Conservation (phyloP, 176 grass and related monocot genomes). For the Eleusine coracana region DNA sequence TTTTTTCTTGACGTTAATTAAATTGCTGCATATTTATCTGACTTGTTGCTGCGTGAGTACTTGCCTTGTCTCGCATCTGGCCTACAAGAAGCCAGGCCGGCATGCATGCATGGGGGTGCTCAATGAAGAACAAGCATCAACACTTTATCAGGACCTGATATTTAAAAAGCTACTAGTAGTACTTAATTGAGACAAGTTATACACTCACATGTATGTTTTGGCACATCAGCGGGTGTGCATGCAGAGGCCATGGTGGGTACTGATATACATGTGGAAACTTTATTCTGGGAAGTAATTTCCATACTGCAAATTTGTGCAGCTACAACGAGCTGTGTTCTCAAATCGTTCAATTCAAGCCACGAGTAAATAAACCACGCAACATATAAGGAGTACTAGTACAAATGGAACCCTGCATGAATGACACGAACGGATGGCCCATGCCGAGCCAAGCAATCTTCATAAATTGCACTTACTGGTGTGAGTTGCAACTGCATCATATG, state of each 20-base stretch:
- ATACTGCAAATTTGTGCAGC: too few relatives aligned
- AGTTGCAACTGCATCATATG: not conserved
- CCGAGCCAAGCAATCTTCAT: not conserved
- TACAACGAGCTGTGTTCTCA: not conserved
- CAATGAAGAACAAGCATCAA: not conserved
- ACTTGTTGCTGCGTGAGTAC: not conserved
- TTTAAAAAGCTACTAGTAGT: not conserved
- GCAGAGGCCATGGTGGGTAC: too few relatives aligned
- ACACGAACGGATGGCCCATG: not conserved
- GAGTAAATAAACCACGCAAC: not conserved
- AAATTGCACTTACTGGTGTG: not conserved
- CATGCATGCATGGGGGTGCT: conserved; percentile 28
- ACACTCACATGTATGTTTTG: not conserved
- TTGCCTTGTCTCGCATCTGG: conserved; percentile 41
- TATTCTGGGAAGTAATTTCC: not conserved
- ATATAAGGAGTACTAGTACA: not conserved
- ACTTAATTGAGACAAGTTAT: not conserved
- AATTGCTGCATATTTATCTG: not conserved
- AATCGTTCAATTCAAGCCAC: not conserved
- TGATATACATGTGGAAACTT: too few relatives aligned
- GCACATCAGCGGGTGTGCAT: not conserved
- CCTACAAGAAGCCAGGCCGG: conserved; percentile 34
- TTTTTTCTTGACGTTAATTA: too few relatives aligned
- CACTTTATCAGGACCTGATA: conserved; percentile 12
- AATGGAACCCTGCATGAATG: not conserved